These are phyloP conservation scores for Dioszegia crocea DNA, from an alignment of 768 basidiomycete genomes.

Conservation along the genomic window DNA sequence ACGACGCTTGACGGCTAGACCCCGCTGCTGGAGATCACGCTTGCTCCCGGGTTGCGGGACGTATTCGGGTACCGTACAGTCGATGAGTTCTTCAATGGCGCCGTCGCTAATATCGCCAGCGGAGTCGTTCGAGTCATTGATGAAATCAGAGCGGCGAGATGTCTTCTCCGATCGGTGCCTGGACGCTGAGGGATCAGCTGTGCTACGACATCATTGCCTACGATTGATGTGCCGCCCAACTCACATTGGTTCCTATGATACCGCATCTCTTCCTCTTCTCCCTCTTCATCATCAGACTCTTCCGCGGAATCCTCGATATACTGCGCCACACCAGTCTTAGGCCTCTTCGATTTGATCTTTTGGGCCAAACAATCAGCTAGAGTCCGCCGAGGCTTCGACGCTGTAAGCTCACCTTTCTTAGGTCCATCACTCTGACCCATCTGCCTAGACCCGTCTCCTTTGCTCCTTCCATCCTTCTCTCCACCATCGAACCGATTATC, in stretches of 20 bases:
- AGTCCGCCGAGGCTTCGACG: background rate
- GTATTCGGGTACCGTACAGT: background rate
- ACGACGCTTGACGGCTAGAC: background rate
- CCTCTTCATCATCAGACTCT: constrained; percentile 3
- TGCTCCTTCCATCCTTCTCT: background rate
- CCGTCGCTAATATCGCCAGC: background rate
- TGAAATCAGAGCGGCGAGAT: background rate
- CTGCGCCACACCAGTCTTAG: background rate
- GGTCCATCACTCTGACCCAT: background rate
- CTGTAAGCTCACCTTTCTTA: background rate
- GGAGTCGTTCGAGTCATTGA: background rate
- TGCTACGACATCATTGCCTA: too few relatives aligned
- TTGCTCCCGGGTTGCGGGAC: background rate
- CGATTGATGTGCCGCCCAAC: too few relatives aligned
- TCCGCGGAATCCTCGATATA: background rate
- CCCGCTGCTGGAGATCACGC: background rate
- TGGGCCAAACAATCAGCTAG: background rate
- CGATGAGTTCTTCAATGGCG: background rate
- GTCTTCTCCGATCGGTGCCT: too few relatives aligned
- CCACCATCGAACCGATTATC: background rate
- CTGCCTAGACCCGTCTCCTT: background rate
- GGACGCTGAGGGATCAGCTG: too few relatives aligned
- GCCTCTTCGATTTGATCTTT: background rate
- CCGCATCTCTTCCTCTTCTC: background rate
- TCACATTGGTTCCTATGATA: background rate